Evolutionary conservation across 441 rosid genomes (phyloP), one percentile per base, ranked within the genome.

Genomic region (Euphorbia celastroides): DNA sequence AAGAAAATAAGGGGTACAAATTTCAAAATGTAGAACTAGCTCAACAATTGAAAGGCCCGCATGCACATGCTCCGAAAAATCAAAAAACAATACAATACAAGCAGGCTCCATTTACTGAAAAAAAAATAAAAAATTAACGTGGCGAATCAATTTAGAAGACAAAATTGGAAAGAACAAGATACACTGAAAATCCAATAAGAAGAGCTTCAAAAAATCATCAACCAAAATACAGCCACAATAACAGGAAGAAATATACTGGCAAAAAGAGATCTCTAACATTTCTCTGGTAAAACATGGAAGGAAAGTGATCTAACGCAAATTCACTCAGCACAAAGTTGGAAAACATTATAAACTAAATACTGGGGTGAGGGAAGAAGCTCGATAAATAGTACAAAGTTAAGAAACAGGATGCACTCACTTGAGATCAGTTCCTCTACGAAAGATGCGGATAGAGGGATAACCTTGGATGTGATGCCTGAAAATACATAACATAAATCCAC

Each of bases 381-480:
- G 27, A 26, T 34, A 58, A 46, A 34, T n/a, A 64, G 68, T 25
- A 71, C 22, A 50, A 42, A 42, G 48, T 26, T 46, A 46, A 59
- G 34, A 22, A 9, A 64, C 34, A 25, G 41, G 44, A 56, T 48
- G 44, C 51, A 44, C 76, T 86, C 77, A 95, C 99, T 80, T 87
- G 57, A 95, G 26, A 80, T 95, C 95, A 79, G 79, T 90, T 75
- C 99, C 99, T 82, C 85, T 88, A 64, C 96, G 97, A 70, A 95
- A 95, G 79, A 95, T 95, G 70, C 97, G 90, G 78, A 95, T 87
- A 46, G 99, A 92, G 55, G 98, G 99, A 80, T 95, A 95, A 30
- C 93, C 99, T 80, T 95, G 99, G 67, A 95, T 79, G 81, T 95
- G 99, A 82, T 87, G 72, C 84, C 99, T 95, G 88, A 71, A 79